Base-by-base conservation (phyloP, 2,329 filamentous ascomycete species). In the Stromatinia cepivora region DNA sequence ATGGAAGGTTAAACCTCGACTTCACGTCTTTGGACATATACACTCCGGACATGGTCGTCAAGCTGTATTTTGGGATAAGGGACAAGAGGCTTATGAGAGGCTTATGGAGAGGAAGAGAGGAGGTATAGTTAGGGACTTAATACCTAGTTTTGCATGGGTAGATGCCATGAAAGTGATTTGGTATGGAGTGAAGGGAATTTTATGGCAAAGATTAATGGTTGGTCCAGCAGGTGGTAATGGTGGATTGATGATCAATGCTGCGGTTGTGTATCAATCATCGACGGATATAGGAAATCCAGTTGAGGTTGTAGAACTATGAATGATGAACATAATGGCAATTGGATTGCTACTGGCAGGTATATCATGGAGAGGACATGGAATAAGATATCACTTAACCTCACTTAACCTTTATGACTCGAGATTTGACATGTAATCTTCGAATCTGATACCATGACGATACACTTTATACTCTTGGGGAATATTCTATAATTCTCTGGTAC, bases 21-120 rank as follows among this genome's bases (percentile, higher is more conserved):
- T 91, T 39, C 88, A 91, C 77, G 84, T 91, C 34, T 91, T 90
- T 77, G 89, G 88, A 2, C 89, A 91, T 78, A 82, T 90, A 59
- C 89, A 92, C 78, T 85, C 82, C 50, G 87, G 85, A 8, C 84
- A 87, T 67, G 89, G 89, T 22, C 79, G 80, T 42, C 85, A 89
- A 75, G 79, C 84, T 1, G 81, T 88, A 2, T 86, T 85, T 78
- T 91, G 88, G 86, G 87, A 90, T 75, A 82, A 84, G 36, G 84
- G 83, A 22, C 87, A 91, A 66, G 65, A 67, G 46, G 71, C 76
- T 50, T 75, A 79, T 63, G 78, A 79, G 57, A 73, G 77, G n/a
- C 67, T 78, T 7, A 74, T 75, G 71, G 74, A 65, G 25, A 73
- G 77, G 15, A 76, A 75, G 54, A 75, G 73, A n/a, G 76, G 72